Base-by-base conservation (phyloP, 768 basidiomycete genomes). In the Lactarius evosmus region DNA sequence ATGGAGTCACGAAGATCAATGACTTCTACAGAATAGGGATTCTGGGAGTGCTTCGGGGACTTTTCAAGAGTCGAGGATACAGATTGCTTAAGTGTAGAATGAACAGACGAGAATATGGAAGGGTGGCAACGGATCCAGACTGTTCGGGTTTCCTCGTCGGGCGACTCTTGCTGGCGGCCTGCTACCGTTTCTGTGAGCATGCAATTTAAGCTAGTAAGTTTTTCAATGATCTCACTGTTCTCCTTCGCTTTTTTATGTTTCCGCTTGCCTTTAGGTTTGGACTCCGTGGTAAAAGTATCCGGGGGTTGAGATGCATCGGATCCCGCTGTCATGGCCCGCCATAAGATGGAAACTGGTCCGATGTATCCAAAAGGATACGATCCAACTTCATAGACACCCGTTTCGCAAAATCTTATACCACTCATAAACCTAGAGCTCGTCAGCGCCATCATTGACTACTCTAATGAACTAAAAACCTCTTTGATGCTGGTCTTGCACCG, bases 121-220 rank as follows among this genome's bases (percentile, higher is more conserved):
- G 95, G 95, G 72, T 98, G 95, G 14, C 85, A 78, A 54, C 86
- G 83, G 22, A 95, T 69, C 93, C 95, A 95, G 8, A 92, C 71
- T 19, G 76, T 76, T 38, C 89, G 80, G n/a, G 56, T 53, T 44
- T 59, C 58, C 32, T 64, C 40, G 33, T 59, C 60, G 40, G 62
- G 40, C 22, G 19, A 30, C 25, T 50, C 62, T 33, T 58, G 70
- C 59, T 2, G 68, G 69, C 60, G 71, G 72, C 32, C 73, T 74
- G 62, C 75, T 77, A 41, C 73, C 58, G 54, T 71, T 52, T 44
- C 50, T 17, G 58, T 65, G 36, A 61, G 46, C 29, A 51, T 17
- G 46, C 33, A 16, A 8, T 12, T 22, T 16, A 50, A 38, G 7
- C 9, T 14, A 4, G 22, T 0, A 51, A 40, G 4, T 11, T 22